Evolutionary conservation across 148 eudicot species (phyloP), one percentile per base, ranked within the genome.

Genomic region (Fagopyrum esculentum): DNA sequence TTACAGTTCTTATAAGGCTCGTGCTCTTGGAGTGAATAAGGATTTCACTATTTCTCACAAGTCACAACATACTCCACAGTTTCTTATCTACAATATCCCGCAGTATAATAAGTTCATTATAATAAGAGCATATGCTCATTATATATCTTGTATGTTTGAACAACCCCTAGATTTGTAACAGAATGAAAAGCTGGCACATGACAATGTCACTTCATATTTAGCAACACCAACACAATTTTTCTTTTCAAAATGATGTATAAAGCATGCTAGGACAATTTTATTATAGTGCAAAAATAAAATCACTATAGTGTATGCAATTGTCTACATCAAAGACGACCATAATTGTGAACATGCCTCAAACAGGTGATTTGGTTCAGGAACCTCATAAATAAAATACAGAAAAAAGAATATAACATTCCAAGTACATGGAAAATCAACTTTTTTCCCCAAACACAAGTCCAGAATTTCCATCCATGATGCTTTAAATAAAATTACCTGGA

Each of bases 401-500:
- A 66, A 66, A 45, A 13, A 35, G 71, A 40, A 13, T 46, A 66
- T 40, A 43, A 66, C 30, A 66, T 66, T 66, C 71, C 71, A 66
- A 12, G 71, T 66, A 43, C 17, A 43, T 2, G 6, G 6, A 13
- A 66, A 40, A 40, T 4, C 5, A 10, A 6, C 22, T 59, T 19
- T 60, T 12, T 13, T 64, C 40, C 13, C 6, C 69, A 63, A 5
- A 64, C n/a, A 7, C 46, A 66, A 66, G 46, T 66, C 47, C 71
- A 4, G 19, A 66, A 66, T 66, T 40, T 66, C 71, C 71, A 66
- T 66, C 45, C 71, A 40, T n/a, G 19, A 64, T 12, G 69, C 30
- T 64, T 64, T 45, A 30, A 64, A 43, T 15, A 49, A 16, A 30
- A 82, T 71, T 84, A 92, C 99, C 96, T 92, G 78, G 90, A 89